Evolutionary conservation across 1,284 basidiomycete species (phyloP).

Genomic region (Pascua sp.): DNA sequence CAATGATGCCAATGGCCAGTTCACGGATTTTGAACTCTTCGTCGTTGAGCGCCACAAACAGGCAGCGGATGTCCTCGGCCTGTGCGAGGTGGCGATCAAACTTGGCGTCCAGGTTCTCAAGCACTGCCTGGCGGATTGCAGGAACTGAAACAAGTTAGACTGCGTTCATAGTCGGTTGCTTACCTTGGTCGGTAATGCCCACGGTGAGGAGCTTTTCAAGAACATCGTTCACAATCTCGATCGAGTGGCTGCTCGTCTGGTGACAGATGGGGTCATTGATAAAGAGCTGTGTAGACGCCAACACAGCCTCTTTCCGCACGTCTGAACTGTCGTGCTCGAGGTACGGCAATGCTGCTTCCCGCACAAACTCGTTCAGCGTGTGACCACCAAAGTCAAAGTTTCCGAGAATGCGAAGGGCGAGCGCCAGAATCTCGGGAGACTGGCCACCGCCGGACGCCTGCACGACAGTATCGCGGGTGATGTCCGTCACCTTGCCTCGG

Average conservation of each 20-base stretch:
- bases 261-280: slow-evolving; percentile 94
- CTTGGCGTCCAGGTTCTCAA: slow-evolving; percentile 83
- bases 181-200: slow-evolving; percentile 91
- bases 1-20: slow-evolving; percentile 86
- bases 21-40: slow-evolving; percentile 93
- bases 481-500: slow-evolving; percentile 43
- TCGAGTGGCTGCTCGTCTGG: slow-evolving; percentile 92
- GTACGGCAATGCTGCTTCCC: slow-evolving; percentile 86
- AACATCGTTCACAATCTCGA: slow-evolving; percentile 96
- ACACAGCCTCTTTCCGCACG: slow-evolving; percentile 83
- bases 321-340: slow-evolving; percentile 89
- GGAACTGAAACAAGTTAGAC: neutral
- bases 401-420: slow-evolving; percentile 84
- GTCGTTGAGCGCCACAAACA: slow-evolving; percentile 97
- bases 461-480: slow-evolving; percentile 59
- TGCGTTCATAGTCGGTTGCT: neutral
- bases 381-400: slow-evolving; percentile 95
- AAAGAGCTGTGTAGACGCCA: slow-evolving; percentile 88
- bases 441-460: slow-evolving; percentile 50
- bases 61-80: slow-evolving; percentile 92
- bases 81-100: slow-evolving; percentile 99
- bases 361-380: slow-evolving; percentile 93
- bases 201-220: slow-evolving; percentile 95
- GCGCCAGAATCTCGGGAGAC: slow-evolving; percentile 70
- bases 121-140: slow-evolving; percentile 79